These are phyloP conservation scores for Rhytidiadelphus loreus DNA, from an alignment of 225 moss, liverwort and hornwort species.

Conservation along the genomic window DNA sequence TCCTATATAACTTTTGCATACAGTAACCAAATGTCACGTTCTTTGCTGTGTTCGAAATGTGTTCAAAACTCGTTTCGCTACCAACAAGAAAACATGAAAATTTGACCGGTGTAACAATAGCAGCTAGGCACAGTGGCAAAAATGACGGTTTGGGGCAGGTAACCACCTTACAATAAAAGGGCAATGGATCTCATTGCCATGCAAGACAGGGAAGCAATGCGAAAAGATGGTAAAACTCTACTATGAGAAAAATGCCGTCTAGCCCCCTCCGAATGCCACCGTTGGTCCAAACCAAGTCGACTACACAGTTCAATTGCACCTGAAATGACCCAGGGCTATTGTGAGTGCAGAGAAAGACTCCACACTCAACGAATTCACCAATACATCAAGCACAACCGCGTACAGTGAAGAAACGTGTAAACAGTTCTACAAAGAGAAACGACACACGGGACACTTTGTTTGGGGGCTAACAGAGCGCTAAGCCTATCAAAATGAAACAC, in stretches of 20 bases:
- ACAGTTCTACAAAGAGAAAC: neutral
- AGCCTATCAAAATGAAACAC: neutral
- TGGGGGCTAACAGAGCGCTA: neutral
- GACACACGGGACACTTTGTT: neutral
- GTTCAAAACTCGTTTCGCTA: neutral
- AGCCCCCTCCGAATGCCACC: constrained; percentile 14
- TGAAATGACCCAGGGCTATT: constrained; percentile 23
- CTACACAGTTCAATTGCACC: constrained; percentile 27
- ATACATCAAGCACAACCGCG: neutral
- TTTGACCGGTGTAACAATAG: too few relatives aligned
- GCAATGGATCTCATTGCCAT: constrained; percentile 2
- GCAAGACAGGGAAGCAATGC: constrained; percentile 7
- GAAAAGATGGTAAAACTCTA: constrained; percentile 12
- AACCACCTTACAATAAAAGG: neutral
- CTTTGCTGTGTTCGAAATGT: rapidly evolving
- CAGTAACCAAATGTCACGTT: rapidly evolving
- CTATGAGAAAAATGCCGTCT: constrained; percentile 12
- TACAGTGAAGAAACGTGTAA: neutral
- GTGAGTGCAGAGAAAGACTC: constrained; percentile 35
- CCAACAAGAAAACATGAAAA: neutral
- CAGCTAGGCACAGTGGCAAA: neutral
- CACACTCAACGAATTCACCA: neutral
- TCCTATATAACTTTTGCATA: too few relatives aligned
- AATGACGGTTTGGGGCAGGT: neutral
- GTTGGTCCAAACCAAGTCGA: constrained; percentile 19